These are phyloP conservation scores for Lasiodiplodia sp. DNA, from an alignment of 2,329 filamentous ascomycete genomes.

Conservation along the genomic window DNA sequence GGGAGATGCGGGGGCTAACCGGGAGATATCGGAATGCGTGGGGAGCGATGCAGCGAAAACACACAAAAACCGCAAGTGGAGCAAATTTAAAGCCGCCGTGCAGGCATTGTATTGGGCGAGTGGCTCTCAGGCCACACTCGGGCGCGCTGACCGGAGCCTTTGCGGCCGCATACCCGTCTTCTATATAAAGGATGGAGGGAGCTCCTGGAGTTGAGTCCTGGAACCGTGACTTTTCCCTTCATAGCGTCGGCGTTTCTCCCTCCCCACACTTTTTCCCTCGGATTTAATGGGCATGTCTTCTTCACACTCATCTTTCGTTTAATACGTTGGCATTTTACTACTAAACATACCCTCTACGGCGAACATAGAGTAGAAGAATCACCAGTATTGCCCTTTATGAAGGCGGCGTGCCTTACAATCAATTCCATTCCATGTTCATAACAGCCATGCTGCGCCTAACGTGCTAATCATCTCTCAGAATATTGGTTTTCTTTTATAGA, in stretches of 20 bases:
- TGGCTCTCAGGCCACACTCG: conserved; percentile 17
- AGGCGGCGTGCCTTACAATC: conserved; percentile 1
- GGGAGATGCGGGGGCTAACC: background rate
- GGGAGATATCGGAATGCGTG: conserved; percentile 20
- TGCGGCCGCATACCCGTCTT: background rate
- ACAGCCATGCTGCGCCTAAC: conserved; percentile 1
- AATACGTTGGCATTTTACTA: background rate
- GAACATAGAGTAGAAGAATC: conserved; percentile 18
- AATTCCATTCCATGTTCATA: conserved; percentile 22
- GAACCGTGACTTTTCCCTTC: background rate
- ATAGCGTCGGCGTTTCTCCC: background rate
- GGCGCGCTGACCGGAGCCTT: conserved; percentile 2
- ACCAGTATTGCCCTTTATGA: background rate
- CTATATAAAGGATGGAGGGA: conserved; percentile 8
- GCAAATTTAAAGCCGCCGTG: background rate
- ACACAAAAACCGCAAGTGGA: conserved; percentile 8
- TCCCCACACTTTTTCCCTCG: background rate
- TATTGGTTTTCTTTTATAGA: background rate
- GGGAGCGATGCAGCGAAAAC: conserved; percentile 15
- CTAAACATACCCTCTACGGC: background rate
- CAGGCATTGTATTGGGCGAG: background rate
- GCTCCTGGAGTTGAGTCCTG: background rate
- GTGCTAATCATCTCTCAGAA: conserved; percentile 16
- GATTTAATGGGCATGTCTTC: too few species aligned
- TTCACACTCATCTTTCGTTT: background rate